A percentile compares a stretch with the other conserved stretches of the same genome.
phyloP scores from a whole-genome alignment of 805 yeast genomes.

The Barnettozyma sucrosica region DNA sequence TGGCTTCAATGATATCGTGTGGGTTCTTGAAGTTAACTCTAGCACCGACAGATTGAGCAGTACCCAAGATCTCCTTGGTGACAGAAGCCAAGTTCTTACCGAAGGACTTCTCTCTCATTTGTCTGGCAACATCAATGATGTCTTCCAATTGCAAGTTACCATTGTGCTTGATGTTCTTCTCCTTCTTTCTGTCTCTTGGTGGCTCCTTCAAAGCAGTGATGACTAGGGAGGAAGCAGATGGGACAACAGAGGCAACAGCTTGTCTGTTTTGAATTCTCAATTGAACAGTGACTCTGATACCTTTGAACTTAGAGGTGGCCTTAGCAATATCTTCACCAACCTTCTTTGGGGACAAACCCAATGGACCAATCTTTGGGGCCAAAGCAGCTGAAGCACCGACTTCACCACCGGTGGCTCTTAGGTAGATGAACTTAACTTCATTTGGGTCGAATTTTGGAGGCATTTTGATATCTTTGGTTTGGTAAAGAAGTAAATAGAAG shows the following conservation, averaged over 20 bases:
- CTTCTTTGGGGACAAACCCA: slow-evolving; percentile 99
- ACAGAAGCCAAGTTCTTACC: slow-evolving; percentile 97
- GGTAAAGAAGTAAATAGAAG: slow-evolving; percentile 1
- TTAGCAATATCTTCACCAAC: slow-evolving; percentile 99
- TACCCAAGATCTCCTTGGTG: slow-evolving; percentile 97
- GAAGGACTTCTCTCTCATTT: slow-evolving; percentile 95
- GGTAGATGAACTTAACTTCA: slow-evolving; percentile 97
- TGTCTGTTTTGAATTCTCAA: slow-evolving; percentile 99
- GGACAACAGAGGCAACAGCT: slow-evolving; percentile 97
- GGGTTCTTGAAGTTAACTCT: slow-evolving; percentile 99
- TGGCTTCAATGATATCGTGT: slow-evolving; percentile 97
- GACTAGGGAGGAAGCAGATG: slow-evolving; percentile 98
- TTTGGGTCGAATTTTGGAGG: slow-evolving; percentile 98
- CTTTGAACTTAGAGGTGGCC: slow-evolving; percentile 98
- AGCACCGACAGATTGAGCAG: slow-evolving; percentile 99
- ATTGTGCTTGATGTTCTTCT: slow-evolving; percentile 98
- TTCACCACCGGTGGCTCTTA: slow-evolving; percentile 99
- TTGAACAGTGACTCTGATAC: slow-evolving; percentile 98
- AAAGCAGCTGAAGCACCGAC: slow-evolving; percentile 99
- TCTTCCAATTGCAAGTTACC: slow-evolving; percentile 98
- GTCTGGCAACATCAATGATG: slow-evolving; percentile 94
- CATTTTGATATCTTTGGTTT: slow-evolving; percentile 41
- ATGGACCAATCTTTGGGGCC: slow-evolving; percentile 99
- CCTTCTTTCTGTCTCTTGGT: slow-evolving; percentile 99
- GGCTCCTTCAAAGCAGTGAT: slow-evolving; percentile 99